Conservation (phyloP, 2,329 filamentous ascomycete genomes). For the Colletotrichum liaoningense region DNA sequence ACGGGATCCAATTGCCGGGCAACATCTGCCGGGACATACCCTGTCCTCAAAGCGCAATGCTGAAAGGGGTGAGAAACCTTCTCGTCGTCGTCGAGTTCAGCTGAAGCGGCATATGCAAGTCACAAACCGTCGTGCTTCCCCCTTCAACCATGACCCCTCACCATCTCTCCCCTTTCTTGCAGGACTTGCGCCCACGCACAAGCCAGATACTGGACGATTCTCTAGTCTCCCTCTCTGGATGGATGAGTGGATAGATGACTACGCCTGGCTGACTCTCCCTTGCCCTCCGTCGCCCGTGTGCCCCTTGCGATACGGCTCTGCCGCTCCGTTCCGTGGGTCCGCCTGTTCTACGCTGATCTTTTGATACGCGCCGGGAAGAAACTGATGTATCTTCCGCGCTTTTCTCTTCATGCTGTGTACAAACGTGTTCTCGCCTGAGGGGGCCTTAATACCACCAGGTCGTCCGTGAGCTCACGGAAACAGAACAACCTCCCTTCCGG, state of each 20-base stretch:
- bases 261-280: neutral
- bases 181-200: neutral
- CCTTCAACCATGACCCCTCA: neutral
- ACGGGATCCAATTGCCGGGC: neutral
- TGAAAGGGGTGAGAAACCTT: neutral
- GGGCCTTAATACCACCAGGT: neutral
- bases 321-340: neutral
- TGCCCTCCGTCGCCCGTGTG: neutral
- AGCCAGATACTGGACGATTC: neutral
- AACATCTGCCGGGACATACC: neutral
- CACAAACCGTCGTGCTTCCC: neutral
- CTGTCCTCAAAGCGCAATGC: neutral
- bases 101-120: neutral
- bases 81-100: neutral
- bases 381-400: neutral
- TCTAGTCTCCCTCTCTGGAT: neutral
- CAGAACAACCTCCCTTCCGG: neutral
- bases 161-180: neutral
- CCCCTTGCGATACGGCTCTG: slow-evolving; percentile 19
- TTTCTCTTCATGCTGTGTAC: neutral
- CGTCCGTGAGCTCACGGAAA: neutral
- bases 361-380: slow-evolving; percentile 20
- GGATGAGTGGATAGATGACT: neutral
- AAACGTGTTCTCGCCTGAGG: neutral
- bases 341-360: slow-evolving; percentile 19